phyloP scores from a whole-genome alignment of 176 grass and related monocot genomes.

The Tillandsia leiboldiana region DNA sequence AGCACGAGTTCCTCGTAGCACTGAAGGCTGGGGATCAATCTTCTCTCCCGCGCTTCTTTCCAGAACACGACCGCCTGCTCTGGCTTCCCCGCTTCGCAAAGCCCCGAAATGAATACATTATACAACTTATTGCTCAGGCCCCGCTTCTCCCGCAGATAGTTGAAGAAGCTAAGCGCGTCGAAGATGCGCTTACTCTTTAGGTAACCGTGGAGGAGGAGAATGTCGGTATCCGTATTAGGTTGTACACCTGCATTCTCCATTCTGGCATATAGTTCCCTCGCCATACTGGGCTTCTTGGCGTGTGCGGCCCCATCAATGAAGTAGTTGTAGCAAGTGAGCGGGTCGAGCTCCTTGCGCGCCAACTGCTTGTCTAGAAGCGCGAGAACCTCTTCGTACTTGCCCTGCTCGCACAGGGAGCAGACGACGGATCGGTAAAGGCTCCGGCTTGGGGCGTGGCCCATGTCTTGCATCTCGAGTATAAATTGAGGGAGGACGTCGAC shows the following conservation, averaged over 20 bases:
- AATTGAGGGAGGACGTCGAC: slow-evolving; percentile 62
- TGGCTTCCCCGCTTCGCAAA: slow-evolving; percentile 58
- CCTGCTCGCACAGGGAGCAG: slow-evolving; percentile 58
- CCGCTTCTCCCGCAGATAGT: slow-evolving; percentile 46
- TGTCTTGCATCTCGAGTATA: slow-evolving; percentile 87
- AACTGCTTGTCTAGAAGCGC: slow-evolving; percentile 63
- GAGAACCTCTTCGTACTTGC: slow-evolving; percentile 47
- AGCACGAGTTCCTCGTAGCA: slow-evolving; percentile 89
- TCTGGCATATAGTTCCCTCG: slow-evolving; percentile 55
- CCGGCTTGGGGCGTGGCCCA: slow-evolving; percentile 59
- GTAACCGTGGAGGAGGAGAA: slow-evolving; percentile 69
- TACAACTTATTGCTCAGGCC: slow-evolving; percentile 52
- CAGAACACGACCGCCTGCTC: slow-evolving; percentile 73
- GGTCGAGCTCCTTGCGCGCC: slow-evolving; percentile 35
- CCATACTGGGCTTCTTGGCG: slow-evolving; percentile 61
- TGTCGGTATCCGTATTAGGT: slow-evolving; percentile 45
- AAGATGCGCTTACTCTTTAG: slow-evolving; percentile 76
- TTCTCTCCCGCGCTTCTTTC: slow-evolving; percentile 68
- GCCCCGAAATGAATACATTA: slow-evolving; percentile 75
- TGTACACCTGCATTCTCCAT: slow-evolving; percentile 58
- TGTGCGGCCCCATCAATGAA: slow-evolving; percentile 70
- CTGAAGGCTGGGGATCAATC: slow-evolving; percentile 59
- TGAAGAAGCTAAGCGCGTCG: slow-evolving; percentile 56
- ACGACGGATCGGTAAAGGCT: slow-evolving; percentile 58
- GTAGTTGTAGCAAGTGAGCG: slow-evolving; percentile 64